These are phyloP conservation scores for Excoecaria cochinchinensis DNA, from an alignment of 345 rosid genomes.

Conservation along the genomic window DNA sequence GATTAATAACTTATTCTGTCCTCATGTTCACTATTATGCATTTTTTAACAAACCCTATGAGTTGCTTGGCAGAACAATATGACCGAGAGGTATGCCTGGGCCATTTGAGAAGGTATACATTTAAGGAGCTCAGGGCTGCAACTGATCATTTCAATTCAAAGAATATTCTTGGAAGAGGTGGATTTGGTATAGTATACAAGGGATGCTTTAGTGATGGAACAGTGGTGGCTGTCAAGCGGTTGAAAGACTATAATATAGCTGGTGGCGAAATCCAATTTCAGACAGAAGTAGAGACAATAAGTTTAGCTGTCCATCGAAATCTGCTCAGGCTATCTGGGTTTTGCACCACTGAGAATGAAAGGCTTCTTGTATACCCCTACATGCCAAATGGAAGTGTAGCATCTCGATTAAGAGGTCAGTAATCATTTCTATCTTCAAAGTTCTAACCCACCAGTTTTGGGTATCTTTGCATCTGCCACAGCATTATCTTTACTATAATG, in stretches of 20 bases:
- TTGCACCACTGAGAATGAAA: slow-evolving; percentile 84
- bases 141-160: slow-evolving; percentile 84
- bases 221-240: slow-evolving; percentile 92
- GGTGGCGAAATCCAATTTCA: slow-evolving; percentile 98
- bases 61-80: slow-evolving; percentile 66
- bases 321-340: slow-evolving; percentile 95
- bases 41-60: slow-evolving; percentile 14
- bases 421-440: not conserved
- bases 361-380: slow-evolving; percentile 92
- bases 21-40: not conserved
- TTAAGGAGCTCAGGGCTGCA: slow-evolving; percentile 89
- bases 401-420: slow-evolving; percentile 80
- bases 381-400: slow-evolving; percentile 98
- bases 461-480: not conserved
- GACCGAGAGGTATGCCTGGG: slow-evolving; percentile 88
- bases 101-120: slow-evolving; percentile 77
- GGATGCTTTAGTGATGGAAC: slow-evolving; percentile 75
- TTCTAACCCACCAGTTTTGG: not conserved
- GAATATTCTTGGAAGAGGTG: slow-evolving; percentile 89
- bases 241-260: slow-evolving; percentile 79
- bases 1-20: not conserved
- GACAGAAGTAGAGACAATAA: slow-evolving; percentile 93
- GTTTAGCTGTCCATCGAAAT: slow-evolving; percentile 94
- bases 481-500: not conserved
- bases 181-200: slow-evolving; percentile 93